These are phyloP conservation scores for Penicillium freii DNA, from an alignment of 2,329 filamentous ascomycete genomes.

Conservation along the genomic window DNA sequence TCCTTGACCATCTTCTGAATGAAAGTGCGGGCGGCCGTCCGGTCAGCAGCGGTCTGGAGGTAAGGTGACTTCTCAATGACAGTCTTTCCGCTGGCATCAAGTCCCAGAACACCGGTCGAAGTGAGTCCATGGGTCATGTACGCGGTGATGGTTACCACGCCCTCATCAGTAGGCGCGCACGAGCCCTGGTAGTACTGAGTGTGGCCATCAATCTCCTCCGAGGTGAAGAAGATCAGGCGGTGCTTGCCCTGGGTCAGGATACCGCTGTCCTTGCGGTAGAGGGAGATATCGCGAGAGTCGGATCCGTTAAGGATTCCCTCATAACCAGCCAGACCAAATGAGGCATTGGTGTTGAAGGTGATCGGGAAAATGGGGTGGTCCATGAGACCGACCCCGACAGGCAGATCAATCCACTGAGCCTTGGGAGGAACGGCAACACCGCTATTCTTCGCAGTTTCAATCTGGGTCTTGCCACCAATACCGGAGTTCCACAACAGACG, in stretches of 20 bases:
- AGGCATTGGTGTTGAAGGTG: conserved; percentile 17
- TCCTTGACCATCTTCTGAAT: conserved; percentile 23
- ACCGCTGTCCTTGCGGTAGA: conserved; percentile 24
- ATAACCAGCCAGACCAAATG: conserved; percentile 21
- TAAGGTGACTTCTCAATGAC: conserved; percentile 28
- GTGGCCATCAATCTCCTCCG: conserved; percentile 24
- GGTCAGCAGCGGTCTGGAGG: conserved; percentile 24
- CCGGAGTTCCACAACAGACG: conserved; percentile 68
- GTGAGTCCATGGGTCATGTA: conserved; percentile 32
- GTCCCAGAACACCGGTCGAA: conserved; percentile 25
- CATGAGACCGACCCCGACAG: conserved; percentile 52
- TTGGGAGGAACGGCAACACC: conserved; percentile 42
- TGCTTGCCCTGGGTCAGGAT: conserved; percentile 26
- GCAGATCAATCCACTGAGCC: conserved; percentile 51
- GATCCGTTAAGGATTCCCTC: conserved; percentile 20
- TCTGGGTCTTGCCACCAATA: conserved; percentile 59
- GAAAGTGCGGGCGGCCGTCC: conserved; percentile 21
- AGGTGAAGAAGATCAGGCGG: conserved; percentile 29
- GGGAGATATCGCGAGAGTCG: conserved; percentile 22
- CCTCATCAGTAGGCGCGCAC: conserved; percentile 18
- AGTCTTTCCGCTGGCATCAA: conserved; percentile 26
- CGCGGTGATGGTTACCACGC: conserved; percentile 22
- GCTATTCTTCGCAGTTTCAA: conserved; percentile 47
- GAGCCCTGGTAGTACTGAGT: conserved; percentile 31
- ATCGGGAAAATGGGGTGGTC: conserved; percentile 39